These are phyloP conservation scores for Trametes gibbosa DNA, from an alignment of 768 basidiomycete genomes.

Conservation along the genomic window DNA sequence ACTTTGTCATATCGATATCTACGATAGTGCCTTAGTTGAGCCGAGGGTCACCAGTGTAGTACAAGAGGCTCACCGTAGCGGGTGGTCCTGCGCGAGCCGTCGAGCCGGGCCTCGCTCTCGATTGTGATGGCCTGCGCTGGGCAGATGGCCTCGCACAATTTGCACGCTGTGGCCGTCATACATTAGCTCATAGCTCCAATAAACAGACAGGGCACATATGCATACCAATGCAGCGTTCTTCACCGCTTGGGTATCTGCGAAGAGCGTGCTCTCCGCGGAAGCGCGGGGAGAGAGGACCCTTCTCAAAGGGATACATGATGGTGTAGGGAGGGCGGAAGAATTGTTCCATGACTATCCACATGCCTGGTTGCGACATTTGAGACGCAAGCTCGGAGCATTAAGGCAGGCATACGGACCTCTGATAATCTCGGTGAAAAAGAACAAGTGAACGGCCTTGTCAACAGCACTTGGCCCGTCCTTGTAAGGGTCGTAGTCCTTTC, in stretches of 20 bases:
- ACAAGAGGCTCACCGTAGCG: constrained; percentile 70
- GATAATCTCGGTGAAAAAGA: constrained; percentile 99
- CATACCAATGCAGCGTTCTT: constrained; percentile 97
- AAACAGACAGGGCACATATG: constrained; percentile 12
- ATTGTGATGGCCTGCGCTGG: constrained; percentile 99
- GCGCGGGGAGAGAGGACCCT: constrained; percentile 94
- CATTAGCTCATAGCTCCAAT: not conserved
- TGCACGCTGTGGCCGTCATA: constrained; percentile 69
- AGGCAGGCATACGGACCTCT: constrained; percentile 58
- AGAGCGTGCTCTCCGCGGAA: constrained; percentile 99
- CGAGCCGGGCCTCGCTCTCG: constrained; percentile 93
- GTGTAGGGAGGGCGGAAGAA: constrained; percentile 96
- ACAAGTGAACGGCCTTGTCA: constrained; percentile 93
- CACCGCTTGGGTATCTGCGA: constrained; percentile 93
- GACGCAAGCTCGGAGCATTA: constrained; percentile 10
- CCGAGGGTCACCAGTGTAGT: constrained; percentile 11
- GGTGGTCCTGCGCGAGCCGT: constrained; percentile 95
- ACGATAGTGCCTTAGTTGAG: constrained; percentile 2
- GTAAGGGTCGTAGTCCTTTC: constrained; percentile 64
- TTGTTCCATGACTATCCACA: constrained; percentile 95
- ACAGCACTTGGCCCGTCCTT: constrained; percentile 82
- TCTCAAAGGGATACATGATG: constrained; percentile 98
- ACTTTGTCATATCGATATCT: constrained; percentile 99
- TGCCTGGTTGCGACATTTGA: constrained; percentile 52
- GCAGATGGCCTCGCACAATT: constrained; percentile 98